Conservation (phyloP, 2,329 filamentous ascomycete genomes). For the Beauveria rudraprayagi region DNA sequence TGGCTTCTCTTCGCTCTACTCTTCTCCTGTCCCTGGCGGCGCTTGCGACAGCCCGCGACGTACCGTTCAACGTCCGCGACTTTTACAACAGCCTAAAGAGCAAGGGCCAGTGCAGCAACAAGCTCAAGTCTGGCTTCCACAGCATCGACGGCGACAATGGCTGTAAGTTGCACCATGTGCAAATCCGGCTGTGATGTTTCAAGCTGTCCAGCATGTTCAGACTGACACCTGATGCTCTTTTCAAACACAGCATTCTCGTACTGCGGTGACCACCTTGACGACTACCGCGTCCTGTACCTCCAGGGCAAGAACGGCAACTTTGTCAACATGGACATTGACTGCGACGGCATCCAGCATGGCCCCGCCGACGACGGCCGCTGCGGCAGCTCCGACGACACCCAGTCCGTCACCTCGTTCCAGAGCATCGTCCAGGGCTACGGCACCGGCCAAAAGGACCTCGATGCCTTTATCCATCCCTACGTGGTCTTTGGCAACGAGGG, state of each 20-base stretch:
- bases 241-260: conserved; percentile 21
- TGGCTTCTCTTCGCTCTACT: conserved; percentile 15
- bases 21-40: conserved; percentile 18
- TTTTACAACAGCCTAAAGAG: conserved; percentile 33
- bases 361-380: conserved; percentile 37
- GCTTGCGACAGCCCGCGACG: conserved; percentile 21
- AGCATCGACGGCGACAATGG: conserved; percentile 28
- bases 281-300: conserved; percentile 40
- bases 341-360: conserved; percentile 41
- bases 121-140: conserved; percentile 33
- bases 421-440: conserved; percentile 30
- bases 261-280: conserved; percentile 36
- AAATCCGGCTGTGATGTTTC: no score
- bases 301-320: conserved; percentile 33
- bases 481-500: conserved; percentile 41
- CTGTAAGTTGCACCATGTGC: conserved; percentile 20
- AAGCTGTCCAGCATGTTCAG: no score
- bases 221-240: not conserved
- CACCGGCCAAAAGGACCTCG: conserved; percentile 26
- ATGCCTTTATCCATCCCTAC: conserved; percentile 38
- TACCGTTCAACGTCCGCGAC: conserved; percentile 32
- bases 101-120: conserved; percentile 29
- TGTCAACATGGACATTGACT: conserved; percentile 51
- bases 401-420: conserved; percentile 40
- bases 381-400: conserved; percentile 33